Conservation (phyloP, 2,329 filamentous ascomycete species). For the Pseudogymnoascus sp. region DNA sequence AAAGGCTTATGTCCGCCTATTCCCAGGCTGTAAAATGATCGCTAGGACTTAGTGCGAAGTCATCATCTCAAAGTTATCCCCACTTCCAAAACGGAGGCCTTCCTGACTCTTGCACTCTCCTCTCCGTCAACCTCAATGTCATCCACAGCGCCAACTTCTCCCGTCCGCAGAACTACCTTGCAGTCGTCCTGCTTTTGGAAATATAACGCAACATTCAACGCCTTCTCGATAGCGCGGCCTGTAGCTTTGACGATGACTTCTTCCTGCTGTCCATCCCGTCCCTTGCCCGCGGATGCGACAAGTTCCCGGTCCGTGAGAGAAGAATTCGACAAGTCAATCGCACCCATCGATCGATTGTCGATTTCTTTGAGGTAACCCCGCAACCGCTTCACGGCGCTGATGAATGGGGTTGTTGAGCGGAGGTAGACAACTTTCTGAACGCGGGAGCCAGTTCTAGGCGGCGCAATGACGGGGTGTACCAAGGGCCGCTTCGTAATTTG, state of each 20-base stretch:
- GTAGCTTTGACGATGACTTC: slow-evolving; percentile 26
- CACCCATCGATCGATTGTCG: slow-evolving; percentile 19
- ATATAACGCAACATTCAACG: slow-evolving; percentile 21
- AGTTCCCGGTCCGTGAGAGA: slow-evolving; percentile 13
- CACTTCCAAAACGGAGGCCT: slow-evolving; percentile 17
- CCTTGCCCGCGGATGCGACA: slow-evolving; percentile 16
- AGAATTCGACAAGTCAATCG: slow-evolving; percentile 9
- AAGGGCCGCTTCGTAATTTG: slow-evolving; percentile 27
- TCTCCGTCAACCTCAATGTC: slow-evolving; percentile 24
- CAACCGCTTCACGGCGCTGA: slow-evolving; percentile 25
- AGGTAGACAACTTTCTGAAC: slow-evolving; percentile 25
- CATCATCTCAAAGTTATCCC: slow-evolving; percentile 3
- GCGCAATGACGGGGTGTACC: slow-evolving; percentile 24
- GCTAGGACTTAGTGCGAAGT: neutral
- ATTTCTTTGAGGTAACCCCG: slow-evolving; percentile 21
- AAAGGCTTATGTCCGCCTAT: neutral
- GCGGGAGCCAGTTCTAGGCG: slow-evolving; percentile 15
- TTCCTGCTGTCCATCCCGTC: slow-evolving; percentile 14
- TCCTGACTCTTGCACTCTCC: slow-evolving; percentile 17
- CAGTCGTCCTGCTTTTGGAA: slow-evolving; percentile 22
- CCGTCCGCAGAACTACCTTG: slow-evolving; percentile 22
- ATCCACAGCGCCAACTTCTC: slow-evolving; percentile 27
- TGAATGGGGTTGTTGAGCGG: slow-evolving; percentile 22
- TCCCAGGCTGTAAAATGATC: neutral
- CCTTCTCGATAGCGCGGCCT: slow-evolving; percentile 26